Conservation (phyloP, 177 flowering plant genomes). For the Vitis hybrid region DNA sequence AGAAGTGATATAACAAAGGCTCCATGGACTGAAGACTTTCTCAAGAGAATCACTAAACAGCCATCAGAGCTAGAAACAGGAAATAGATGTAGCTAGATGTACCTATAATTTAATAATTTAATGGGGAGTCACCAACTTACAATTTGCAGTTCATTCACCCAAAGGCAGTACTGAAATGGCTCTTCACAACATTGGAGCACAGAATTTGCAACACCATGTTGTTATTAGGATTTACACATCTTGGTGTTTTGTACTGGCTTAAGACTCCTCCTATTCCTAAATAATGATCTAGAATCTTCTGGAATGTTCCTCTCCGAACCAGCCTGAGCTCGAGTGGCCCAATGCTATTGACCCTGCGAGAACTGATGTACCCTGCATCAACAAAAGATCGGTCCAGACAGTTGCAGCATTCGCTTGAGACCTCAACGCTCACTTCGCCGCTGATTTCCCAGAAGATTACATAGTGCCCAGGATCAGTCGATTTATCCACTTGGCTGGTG, state of each 20-base stretch:
- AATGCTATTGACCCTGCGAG: conserved; percentile 61
- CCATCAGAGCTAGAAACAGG: too few species aligned
- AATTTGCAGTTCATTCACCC: background rate
- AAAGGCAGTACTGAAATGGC: conserved; percentile 72
- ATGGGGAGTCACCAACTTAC: background rate
- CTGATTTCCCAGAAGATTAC: conserved; percentile 86
- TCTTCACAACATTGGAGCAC: conserved; percentile 47
- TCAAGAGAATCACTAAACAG: too few species aligned
- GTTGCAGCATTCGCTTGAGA: conserved; percentile 60
- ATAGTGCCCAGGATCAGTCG: conserved; percentile 77
- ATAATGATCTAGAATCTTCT: conserved; percentile 62
- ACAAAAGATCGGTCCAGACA: conserved; percentile 67
- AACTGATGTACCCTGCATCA: conserved; percentile 75
- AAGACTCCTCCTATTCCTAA: conserved; percentile 60
- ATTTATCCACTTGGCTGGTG: conserved; percentile 64
- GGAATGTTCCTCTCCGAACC: conserved; percentile 70
- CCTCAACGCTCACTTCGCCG: conserved; percentile 52
- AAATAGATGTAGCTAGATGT: too few species aligned
- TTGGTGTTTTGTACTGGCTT: conserved; percentile 86
- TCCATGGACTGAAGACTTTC: too few species aligned
- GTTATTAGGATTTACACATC: conserved; percentile 62
- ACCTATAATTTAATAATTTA: background rate
- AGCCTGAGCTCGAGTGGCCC: conserved; percentile 80
- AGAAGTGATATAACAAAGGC: too few species aligned
- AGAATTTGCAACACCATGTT: conserved; percentile 57